Evolutionary conservation across 305 asterid species (phyloP), one percentile per base, ranked within the genome.

Genomic region (Petunia hybrid): DNA sequence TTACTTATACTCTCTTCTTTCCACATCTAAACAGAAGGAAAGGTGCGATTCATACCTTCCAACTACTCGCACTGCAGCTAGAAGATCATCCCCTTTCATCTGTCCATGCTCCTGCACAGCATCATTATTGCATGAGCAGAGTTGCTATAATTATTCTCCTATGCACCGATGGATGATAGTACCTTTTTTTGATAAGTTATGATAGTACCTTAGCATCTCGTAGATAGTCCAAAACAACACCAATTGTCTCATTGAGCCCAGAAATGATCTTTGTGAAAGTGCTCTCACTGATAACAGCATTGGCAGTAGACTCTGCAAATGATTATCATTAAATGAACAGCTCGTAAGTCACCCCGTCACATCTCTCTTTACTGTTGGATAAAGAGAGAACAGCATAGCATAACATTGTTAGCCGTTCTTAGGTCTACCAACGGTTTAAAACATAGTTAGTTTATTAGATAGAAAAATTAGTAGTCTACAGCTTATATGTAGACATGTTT

Each of bases 31-130:
- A 71, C 45, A 71, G 78, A 71, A 71, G 35, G 78, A 71, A 65
- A n/a, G 77, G 76, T 46, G 73, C n/a, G 61, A 42, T 22, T 66
- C 10, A 57, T 87, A 93, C 97, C 95, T 94, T 85, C 98, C 99
- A 77, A 92, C 88, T 65, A 95, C 73, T 84, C 99, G 89, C 77
- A 95, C 97, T 39, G 97, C 93, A 45, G 98, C 99, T 84, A 95
- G 87, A 80, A 95, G 96, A 89, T 92, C 98, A 82, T 92, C 91
- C 82, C 99, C 99, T 87, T 90, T 94, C 83, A 86, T 91, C 83
- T 87, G 87, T 60, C 91, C 93, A 79, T 95, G 99, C 65, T 92
- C 97, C 97, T 93, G 86, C 79, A 77, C 75, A 84, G 60, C 80
- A 87, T 85, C 81, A 85, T 67, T 53, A 51, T 73, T 67, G 66